Conservation (phyloP, 106 monocot genomes). For the Apostasia ramifera region DNA sequence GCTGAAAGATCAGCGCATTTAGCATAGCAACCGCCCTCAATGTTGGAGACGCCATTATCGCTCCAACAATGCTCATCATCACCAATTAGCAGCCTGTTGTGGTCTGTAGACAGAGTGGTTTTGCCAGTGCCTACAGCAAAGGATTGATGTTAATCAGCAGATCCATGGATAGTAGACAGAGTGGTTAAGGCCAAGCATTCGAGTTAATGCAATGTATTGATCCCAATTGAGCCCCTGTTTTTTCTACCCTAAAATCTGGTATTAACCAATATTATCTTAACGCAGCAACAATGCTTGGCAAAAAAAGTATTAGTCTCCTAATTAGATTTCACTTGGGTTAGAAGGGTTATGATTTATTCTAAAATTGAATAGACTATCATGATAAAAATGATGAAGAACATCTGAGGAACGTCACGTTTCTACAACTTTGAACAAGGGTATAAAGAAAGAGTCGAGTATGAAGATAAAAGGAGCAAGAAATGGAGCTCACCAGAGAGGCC, state of each 20-base stretch:
- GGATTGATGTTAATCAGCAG: background rate
- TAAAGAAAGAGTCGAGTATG: background rate
- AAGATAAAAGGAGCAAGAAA: background rate
- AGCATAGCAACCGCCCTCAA: constrained; percentile 97
- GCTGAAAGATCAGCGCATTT: constrained; percentile 71
- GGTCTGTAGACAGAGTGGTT: constrained; percentile 89
- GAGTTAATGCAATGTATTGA: background rate
- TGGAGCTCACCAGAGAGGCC: constrained; percentile 78
- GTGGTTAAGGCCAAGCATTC: background rate
- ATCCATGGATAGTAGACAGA: background rate
- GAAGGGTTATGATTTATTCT: too few species aligned
- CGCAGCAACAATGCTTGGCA: too few species aligned
- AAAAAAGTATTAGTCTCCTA: too few species aligned
- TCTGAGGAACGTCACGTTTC: background rate
- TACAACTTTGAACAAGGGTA: background rate
- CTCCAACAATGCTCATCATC: constrained; percentile 98
- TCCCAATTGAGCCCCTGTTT: too few species aligned
- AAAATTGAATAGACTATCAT: too few species aligned
- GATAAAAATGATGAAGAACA: background rate
- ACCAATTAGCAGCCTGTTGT: constrained; percentile 80
- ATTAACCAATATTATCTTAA: too few species aligned
- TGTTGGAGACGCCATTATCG: constrained; percentile 88
- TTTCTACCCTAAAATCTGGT: background rate
- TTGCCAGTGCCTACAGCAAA: constrained; percentile 71
- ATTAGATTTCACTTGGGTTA: too few species aligned